Base-by-base conservation (phyloP, 108 stramenopile genomes). In the Bacterosira constricta region DNA sequence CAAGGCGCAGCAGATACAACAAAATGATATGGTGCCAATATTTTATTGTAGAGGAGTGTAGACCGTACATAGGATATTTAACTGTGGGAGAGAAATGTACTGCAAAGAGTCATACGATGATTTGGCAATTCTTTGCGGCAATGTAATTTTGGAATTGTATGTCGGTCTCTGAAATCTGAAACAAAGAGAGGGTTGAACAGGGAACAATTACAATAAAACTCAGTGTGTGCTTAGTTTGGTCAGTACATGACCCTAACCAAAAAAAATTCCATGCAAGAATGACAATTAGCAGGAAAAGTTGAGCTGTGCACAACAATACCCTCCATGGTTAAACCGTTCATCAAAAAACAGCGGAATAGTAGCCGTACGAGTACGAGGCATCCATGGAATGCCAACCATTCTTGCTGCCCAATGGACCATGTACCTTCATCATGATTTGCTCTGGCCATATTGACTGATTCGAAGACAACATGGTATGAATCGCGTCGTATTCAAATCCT, bases 351-450 rank as follows among this genome's bases (percentile, higher is more conserved):
- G 38, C 13, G 84, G 38, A 38, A 82, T 41, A 15, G 69, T 59
- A 45, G 77, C 66, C 21, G 8, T 32, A 1, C 75, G n/a, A 21
- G 51, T 74, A 10, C 84, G 62, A 13, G 42, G 35, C 66, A 74
- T 75, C 77, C 73, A 85, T 11, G 41, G 36, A 25, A 85, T 7
- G n/a, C 69, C 80, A 1, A 61, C 53, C 84, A 85, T 85, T 11
- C 84, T 54, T 32, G 77, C 82, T 44, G 46, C 80, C 62, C 63
- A 82, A n/a, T n/a, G n/a, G n/a, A n/a, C n/a, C n/a, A 32, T 85
- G 84, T 4, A 82, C 35, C 60, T 85, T 80, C 72, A 85, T 63
- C 51, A 66, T 55, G 23, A 85, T 85, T 66, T 76, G 75, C 32
- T 76, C 54, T 39, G 80, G 80, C 59, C 57, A 71, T 3, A 49